These are phyloP conservation scores for Crotalaria pallida DNA, from an alignment of 306 rosid species.

Conservation along the genomic window DNA sequence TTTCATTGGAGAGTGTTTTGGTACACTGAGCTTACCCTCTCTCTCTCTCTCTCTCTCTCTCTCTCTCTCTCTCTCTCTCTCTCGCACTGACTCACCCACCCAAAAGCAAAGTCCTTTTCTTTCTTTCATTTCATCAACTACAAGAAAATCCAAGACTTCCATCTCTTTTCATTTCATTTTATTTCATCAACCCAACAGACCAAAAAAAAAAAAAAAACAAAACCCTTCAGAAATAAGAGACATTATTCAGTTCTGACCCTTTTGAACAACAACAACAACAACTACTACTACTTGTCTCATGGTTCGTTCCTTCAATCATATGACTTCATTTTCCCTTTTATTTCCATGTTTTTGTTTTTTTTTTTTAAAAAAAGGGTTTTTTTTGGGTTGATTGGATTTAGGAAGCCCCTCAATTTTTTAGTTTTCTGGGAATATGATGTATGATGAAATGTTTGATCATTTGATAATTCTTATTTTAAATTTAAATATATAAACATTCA, in stretches of 20 bases:
- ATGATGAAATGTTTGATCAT: neutral
- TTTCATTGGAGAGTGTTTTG: too few species aligned
- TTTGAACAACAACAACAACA: too few species aligned
- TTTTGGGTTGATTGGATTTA: constrained; percentile 1
- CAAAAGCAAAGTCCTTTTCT: constrained; percentile 5
- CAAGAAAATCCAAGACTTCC: neutral
- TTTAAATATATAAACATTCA: neutral
- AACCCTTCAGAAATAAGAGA: constrained; percentile 22
- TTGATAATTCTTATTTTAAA: neutral
- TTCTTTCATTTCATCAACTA: neutral
- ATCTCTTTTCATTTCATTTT: too few species aligned
- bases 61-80: too few species aligned
- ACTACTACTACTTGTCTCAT: too few species aligned
- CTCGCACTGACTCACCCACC: neutral
- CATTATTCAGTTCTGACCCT: constrained; percentile 14
- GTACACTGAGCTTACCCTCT: too few species aligned
- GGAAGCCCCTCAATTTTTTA: constrained; percentile 26
- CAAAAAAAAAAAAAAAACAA: constrained; percentile 32
- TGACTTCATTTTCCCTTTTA: neutral
- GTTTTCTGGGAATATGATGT: constrained; percentile 5
- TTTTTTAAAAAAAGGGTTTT: neutral
- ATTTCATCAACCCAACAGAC: constrained; percentile 7
- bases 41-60: too few species aligned
- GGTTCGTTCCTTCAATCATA: constrained; percentile 27
- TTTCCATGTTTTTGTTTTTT: neutral